Evolutionary conservation across 2,329 filamentous ascomycete species (phyloP).

Genomic region (Colletotrichum musicola): DNA sequence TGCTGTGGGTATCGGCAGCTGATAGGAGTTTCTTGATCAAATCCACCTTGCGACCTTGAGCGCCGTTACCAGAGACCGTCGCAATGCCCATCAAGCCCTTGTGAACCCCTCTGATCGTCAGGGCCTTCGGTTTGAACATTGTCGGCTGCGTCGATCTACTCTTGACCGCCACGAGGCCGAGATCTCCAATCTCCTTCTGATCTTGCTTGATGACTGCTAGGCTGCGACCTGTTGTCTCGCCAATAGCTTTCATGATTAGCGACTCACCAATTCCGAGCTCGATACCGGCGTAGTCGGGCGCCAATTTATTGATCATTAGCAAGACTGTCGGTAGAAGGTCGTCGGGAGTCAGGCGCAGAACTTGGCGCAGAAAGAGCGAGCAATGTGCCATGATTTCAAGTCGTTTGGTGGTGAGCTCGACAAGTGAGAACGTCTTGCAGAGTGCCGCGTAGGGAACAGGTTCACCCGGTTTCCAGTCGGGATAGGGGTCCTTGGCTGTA

Average conservation of each 20-base stretch:
- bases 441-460: conserved; percentile 95
- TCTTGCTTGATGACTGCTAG: conserved; percentile 92
- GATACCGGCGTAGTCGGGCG: conserved; percentile 95
- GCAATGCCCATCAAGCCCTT: conserved; percentile 91
- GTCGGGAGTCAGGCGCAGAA: conserved; percentile 88
- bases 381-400: conserved; percentile 90
- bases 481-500: conserved; percentile 83
- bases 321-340: conserved; percentile 91
- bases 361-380: conserved; percentile 90
- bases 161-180: conserved; percentile 94
- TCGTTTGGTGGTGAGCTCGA: conserved; percentile 95
- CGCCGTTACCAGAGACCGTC: conserved; percentile 85
- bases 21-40: conserved; percentile 97
- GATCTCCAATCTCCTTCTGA: conserved; percentile 95
- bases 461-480: conserved; percentile 90
- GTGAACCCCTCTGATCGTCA: conserved; percentile 89
- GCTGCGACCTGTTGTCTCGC: conserved; percentile 91
- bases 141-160: conserved; percentile 95
- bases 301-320: conserved; percentile 98
- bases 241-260: conserved; percentile 98
- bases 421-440: conserved; percentile 92
- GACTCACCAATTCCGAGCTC: conserved; percentile 99
- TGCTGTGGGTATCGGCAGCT: conserved; percentile 80
- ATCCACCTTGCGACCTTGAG: conserved; percentile 91
- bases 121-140: conserved; percentile 96